Evolutionary conservation across 345 rosid species (phyloP).

Genomic region (Bruguiera parviflora): DNA sequence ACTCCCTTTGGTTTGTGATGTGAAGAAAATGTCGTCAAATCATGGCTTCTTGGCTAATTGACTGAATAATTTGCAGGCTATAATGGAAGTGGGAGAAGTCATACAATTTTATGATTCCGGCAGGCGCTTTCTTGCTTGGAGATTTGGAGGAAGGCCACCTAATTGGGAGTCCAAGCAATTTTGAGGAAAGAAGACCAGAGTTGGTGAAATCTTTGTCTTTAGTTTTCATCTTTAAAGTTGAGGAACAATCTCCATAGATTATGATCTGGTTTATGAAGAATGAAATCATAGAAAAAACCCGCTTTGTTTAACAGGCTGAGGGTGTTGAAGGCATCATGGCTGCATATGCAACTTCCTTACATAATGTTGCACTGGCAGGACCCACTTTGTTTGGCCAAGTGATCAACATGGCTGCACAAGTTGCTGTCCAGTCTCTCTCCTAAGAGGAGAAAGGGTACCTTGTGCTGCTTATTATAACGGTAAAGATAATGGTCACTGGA

Average conservation of each 20-base stretch:
- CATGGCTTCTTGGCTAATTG: constrained; percentile 2
- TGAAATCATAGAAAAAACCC: too few relatives aligned
- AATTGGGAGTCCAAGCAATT: constrained; percentile 36
- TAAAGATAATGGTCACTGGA: constrained; percentile 11
- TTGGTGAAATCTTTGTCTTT: not conserved
- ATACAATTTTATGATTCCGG: constrained; percentile 85
- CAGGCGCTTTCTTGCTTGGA: constrained; percentile 77
- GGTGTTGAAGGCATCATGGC: constrained; percentile 83
- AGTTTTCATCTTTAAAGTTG: too few relatives aligned
- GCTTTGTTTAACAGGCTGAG: constrained; percentile 49
- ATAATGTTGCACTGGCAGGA: constrained; percentile 55
- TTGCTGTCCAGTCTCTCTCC: constrained; percentile 39
- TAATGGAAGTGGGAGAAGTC: constrained; percentile 80
- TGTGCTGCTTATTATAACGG: constrained; percentile 62
- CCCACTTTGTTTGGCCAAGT: constrained; percentile 68
- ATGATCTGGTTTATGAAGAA: too few relatives aligned
- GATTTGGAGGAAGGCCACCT: constrained; percentile 76
- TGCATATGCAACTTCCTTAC: constrained; percentile 58
- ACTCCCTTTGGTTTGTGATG: not conserved
- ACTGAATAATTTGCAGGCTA: constrained; percentile 48
- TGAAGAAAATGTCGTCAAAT: not conserved
- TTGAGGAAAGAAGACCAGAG: constrained; percentile 45
- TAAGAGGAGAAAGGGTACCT: constrained; percentile 33
- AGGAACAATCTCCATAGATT: too few relatives aligned
- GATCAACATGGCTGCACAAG: constrained; percentile 54